A percentile compares a stretch with the other conserved stretches of the same genome.
phyloP scores from a whole-genome alignment of 352 stramenopile genomes.

The Phytopythium sindhum region DNA sequence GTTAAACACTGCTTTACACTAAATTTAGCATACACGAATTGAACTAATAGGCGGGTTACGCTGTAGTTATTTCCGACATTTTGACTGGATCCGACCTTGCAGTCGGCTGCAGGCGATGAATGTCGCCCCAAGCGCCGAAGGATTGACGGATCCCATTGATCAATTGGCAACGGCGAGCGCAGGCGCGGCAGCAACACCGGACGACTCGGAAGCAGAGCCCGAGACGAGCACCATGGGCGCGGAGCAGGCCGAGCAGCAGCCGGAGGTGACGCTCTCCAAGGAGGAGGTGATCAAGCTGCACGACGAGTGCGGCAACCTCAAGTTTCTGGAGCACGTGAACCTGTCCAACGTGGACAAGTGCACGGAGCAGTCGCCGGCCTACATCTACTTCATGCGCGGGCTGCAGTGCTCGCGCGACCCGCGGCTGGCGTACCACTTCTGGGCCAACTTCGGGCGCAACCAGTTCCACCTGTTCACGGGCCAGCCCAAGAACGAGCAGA shows the following conservation, averaged over 20 bases:
- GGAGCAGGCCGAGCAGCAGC: background rate
- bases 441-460: conserved; percentile 64
- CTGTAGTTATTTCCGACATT: too few relatives aligned
- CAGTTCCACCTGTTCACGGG: conserved; percentile 74
- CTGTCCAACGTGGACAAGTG: conserved; percentile 57
- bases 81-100: background rate
- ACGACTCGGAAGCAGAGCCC: background rate
- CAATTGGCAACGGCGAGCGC: conserved; percentile 2
- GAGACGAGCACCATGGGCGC: conserved; percentile 20
- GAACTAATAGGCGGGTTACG: too few relatives aligned
- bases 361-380: conserved; percentile 36
- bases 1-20: too few relatives aligned
- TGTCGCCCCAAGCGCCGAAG: background rate
- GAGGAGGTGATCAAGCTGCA: conserved; percentile 47
- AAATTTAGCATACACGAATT: too few relatives aligned
- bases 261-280: conserved; percentile 38
- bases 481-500: conserved; percentile 53
- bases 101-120: background rate
- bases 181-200: background rate
- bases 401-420: conserved; percentile 63
- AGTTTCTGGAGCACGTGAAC: conserved; percentile 74
- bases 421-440: conserved; percentile 64
- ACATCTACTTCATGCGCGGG: conserved; percentile 64
- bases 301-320: conserved; percentile 55
- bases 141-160: conserved; percentile 1